Evolutionary conservation across 768 basidiomycete species (phyloP).

Genomic region (Cyclocybe cylindracea): DNA sequence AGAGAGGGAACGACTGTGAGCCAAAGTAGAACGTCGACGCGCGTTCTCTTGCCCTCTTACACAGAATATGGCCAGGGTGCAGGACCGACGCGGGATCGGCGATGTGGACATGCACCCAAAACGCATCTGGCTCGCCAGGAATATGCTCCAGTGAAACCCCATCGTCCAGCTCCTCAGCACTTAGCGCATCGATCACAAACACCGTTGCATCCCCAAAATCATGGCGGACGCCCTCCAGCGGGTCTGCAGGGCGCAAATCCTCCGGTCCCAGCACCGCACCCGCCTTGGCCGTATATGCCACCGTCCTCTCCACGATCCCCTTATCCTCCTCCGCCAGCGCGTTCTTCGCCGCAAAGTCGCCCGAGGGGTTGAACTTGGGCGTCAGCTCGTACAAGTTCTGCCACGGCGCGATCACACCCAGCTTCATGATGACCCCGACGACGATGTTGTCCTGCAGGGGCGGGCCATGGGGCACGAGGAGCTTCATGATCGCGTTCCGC

Average conservation of each 20-base stretch:
- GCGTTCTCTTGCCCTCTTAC: slow-evolving; percentile 54
- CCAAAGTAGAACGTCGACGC: slow-evolving; percentile 63
- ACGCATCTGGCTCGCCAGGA: slow-evolving; percentile 51
- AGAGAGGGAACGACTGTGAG: slow-evolving; percentile 66
- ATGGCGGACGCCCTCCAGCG: slow-evolving; percentile 70
- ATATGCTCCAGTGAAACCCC: slow-evolving; percentile 83
- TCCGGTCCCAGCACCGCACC: slow-evolving; percentile 51
- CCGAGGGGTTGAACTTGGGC: slow-evolving; percentile 35
- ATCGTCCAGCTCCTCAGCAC: slow-evolving; percentile 90
- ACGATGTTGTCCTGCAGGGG: slow-evolving; percentile 34
- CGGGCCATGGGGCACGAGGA: slow-evolving; percentile 39
- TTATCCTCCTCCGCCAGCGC: slow-evolving; percentile 24
- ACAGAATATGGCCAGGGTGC: slow-evolving; percentile 65
- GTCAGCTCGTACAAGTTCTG: slow-evolving; percentile 57
- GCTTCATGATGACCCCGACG: slow-evolving; percentile 56
- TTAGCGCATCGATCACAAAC: slow-evolving; percentile 82
- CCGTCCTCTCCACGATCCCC: slow-evolving; percentile 27
- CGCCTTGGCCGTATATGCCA: slow-evolving; percentile 21
- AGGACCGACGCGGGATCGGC: slow-evolving; percentile 88
- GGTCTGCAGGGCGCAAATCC: slow-evolving; percentile 66
- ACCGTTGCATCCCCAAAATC: slow-evolving; percentile 84
- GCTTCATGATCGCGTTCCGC: slow-evolving; percentile 58
- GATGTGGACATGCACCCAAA: slow-evolving; percentile 90
- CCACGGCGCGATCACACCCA: slow-evolving; percentile 84
- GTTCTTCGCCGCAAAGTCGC: slow-evolving; percentile 30